Evolutionary conservation across 23 red algal species (phyloP).

Genomic region (Gracilaria caudata): DNA sequence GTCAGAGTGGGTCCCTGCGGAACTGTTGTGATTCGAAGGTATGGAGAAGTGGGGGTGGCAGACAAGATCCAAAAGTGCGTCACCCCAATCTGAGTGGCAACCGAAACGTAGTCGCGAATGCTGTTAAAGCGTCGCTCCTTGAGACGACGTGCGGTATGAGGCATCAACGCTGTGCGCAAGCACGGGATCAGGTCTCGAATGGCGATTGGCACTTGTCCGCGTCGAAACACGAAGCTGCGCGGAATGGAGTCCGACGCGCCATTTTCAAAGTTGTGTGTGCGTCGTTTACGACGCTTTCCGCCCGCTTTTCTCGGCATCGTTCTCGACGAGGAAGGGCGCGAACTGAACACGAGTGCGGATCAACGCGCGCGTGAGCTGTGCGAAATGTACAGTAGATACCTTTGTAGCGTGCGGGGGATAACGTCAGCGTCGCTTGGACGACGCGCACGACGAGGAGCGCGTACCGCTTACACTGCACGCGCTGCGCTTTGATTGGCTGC

Average conservation of each 20-base stretch:
- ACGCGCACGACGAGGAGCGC: neutral
- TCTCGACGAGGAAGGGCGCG: neutral
- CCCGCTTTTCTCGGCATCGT: constrained; percentile 75
- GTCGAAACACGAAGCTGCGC: constrained; percentile 83
- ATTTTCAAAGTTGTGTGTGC: constrained; percentile 60
- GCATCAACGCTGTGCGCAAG: constrained; percentile 74
- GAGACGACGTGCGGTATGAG: constrained; percentile 79
- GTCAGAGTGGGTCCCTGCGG: constrained; percentile 92
- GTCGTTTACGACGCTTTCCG: constrained; percentile 73
- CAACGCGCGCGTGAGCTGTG: too few species aligned
- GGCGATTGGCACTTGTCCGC: constrained; percentile 62
- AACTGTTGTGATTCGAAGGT: constrained; percentile 63
- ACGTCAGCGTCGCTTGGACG: neutral
- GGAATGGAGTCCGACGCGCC: constrained; percentile 40
- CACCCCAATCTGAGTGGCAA: constrained; percentile 74
- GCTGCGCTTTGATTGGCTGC: neutral
- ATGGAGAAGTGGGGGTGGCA: constrained; percentile 53
- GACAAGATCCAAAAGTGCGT: constrained; percentile 92
- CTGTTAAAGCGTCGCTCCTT: constrained; percentile 67
- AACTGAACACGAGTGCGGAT: too few species aligned
- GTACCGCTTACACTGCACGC: neutral
- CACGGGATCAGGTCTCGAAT: constrained; percentile 74
- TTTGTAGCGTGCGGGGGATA: too few species aligned
- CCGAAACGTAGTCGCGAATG: constrained; percentile 76
- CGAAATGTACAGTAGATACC: too few species aligned